A percentile compares a stretch with the other conserved stretches of the same genome.
Evolutionary conservation across 441 rosid genomes (phyloP).

Genomic region (Bocquillonia castaneifolia): DNA sequence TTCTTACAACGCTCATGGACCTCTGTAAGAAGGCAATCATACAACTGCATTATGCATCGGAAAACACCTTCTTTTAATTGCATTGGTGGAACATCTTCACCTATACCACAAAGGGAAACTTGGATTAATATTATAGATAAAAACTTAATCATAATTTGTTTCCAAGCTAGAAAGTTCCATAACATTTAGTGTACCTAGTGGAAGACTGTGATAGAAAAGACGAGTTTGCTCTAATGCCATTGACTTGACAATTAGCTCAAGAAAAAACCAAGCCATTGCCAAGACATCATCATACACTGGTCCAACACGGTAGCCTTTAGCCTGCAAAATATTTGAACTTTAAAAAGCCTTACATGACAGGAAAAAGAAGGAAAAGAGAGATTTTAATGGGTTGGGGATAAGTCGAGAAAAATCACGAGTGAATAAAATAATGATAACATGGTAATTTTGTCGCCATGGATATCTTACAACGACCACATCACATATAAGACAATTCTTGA

Average conservation of each 20-base stretch:
- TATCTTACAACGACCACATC: neutral
- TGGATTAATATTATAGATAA: neutral
- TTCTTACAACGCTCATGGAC: slow-evolving; percentile 98
- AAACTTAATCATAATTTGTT: neutral
- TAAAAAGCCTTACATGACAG: slow-evolving; percentile 6
- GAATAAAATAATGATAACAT: neutral
- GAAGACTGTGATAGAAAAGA: slow-evolving; percentile 79
- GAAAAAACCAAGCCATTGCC: slow-evolving; percentile 99
- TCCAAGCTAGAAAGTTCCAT: neutral
- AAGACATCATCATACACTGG: slow-evolving; percentile 99
- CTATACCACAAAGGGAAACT: slow-evolving; percentile 35
- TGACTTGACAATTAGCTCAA: slow-evolving; percentile 95
- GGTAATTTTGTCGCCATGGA: neutral
- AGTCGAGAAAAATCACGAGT: neutral
- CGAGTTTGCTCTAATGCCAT: slow-evolving; percentile 98
- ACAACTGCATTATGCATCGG: slow-evolving; percentile 87
- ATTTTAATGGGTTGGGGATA: neutral
- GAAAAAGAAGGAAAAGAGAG: neutral
- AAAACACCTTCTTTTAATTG: slow-evolving; percentile 95
- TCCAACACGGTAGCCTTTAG: slow-evolving; percentile 99
- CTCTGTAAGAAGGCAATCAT: slow-evolving; percentile 95
- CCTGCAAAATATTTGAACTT: slow-evolving; percentile 45
- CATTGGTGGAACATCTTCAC: slow-evolving; percentile 98
- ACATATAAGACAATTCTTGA: neutral
- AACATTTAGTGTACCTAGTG: slow-evolving; percentile 56